Percentiles rank a stretch among this genome's conserved stretches.
phyloP scores from a whole-genome alignment of 352 stramenopile species.

The Phytophthora ohioensis region DNA sequence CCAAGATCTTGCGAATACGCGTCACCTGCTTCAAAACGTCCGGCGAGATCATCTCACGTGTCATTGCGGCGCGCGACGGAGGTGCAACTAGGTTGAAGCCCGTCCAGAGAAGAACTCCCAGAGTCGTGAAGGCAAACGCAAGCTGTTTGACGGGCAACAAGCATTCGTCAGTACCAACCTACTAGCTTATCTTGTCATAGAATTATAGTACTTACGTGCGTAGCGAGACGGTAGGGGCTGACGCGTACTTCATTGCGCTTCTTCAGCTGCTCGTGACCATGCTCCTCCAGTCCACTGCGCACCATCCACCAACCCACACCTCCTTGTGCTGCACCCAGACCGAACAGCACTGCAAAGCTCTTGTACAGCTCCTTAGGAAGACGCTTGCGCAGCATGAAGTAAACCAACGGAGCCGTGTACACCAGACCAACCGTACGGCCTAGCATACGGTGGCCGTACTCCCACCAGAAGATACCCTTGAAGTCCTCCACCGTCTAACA shows the following conservation, averaged over 20 bases:
- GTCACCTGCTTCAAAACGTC: constrained; percentile 74
- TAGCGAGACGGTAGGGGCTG: constrained; percentile 96
- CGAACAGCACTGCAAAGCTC: constrained; percentile 70
- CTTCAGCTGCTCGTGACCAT: constrained; percentile 78
- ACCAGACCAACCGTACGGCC: constrained; percentile 94
- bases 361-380: constrained; percentile 78
- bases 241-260: constrained; percentile 97
- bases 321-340: constrained; percentile 74
- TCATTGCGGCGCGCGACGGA: constrained; percentile 66
- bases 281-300: constrained; percentile 96
- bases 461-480: constrained; percentile 98
- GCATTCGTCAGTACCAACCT: constrained; percentile 9
- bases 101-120: constrained; percentile 95
- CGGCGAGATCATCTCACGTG: constrained; percentile 82
- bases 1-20: constrained; percentile 74
- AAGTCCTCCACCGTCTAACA: constrained; percentile 97
- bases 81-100: constrained; percentile 91
- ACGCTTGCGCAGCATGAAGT: constrained; percentile 92
- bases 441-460: constrained; percentile 98
- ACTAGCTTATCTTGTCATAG: neutral
- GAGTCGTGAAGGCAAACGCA: constrained; percentile 97
- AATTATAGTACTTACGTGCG: constrained; percentile 77
- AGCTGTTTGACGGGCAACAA: constrained; percentile 61
- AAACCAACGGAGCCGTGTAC: constrained; percentile 93
- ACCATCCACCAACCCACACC: constrained; percentile 99